Base-by-base conservation (phyloP, 495 filamentous ascomycete genomes). In the Hypoxylon lienhwacheense region DNA sequence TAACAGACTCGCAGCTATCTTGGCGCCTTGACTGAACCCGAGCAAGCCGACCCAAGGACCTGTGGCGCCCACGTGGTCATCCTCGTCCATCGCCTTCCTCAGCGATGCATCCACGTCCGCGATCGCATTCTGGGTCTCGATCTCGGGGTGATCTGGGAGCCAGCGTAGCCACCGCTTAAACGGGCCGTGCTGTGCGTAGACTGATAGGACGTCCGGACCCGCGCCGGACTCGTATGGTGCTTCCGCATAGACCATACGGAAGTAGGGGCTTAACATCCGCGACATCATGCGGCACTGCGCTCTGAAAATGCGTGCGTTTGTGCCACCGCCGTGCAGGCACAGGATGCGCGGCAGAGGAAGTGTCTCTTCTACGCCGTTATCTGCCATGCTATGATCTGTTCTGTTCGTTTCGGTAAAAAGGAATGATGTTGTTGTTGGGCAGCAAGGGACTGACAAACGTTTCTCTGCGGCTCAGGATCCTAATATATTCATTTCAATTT, bases 321-420 rank as follows among this genome's bases (percentile, higher is more conserved):
- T 75, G 52, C 84, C 83, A 42, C 84, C 83, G 63, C 85, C 84
- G 66, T 87, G 84, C 37, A 87, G 75, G 69, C 82, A 86, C 54
- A 87, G 81, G 37, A 88, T 76, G 31, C 83, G 82, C 8, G 83
- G 83, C 22, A 80, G 70, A 54, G 71, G 61, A 49, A 76, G 54
- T 11, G 64, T 64, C 26, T 47, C 5, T 34, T 60, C 55, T 35
- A 17, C 8, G 39, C 12, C 24, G 28, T 51, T 33, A 2, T 3
- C n/a, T 0, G 31, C 41, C 60, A 64, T 66, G 42, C 1, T 46
- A 6, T 3, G 36, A n/a, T n/a, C n/a, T n/a, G n/a, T n/a, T n/a
- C n/a, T n/a, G n/a, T n/a, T n/a, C n/a, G n/a, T n/a, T n/a, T n/a
- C n/a, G n/a, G n/a, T n/a, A n/a, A n/a, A n/a, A n/a, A n/a, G n/a